Base-by-base conservation (phyloP, 139 green algal genomes). In the Zygnema circumcarinatum region DNA sequence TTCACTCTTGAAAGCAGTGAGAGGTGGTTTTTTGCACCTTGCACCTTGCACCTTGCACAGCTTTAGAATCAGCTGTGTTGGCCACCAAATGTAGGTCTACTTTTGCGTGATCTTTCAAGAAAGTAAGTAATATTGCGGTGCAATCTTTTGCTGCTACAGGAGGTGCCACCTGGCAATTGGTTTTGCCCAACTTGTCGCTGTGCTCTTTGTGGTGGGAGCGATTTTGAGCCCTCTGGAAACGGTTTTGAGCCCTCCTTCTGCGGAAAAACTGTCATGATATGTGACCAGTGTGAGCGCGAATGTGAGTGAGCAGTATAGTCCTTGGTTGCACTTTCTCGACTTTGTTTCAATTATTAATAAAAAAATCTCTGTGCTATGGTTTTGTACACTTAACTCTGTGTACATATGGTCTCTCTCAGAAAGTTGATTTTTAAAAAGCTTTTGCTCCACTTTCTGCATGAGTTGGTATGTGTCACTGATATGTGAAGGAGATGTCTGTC, bases 241-340 rank as follows among this genome's bases (percentile, higher is more conserved):
- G 31, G 92, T 31, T 93, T 91, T 53, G 38, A 42, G n/a, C 33
- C 56, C 0, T 38, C 56, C 3, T 92, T 92, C 35, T 41, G 40
- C 38, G 89, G 86, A 39, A n/a, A 89, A 62, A 89, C 90, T 20
- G 76, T 93, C 2, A 76, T 93, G 21, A 38, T 93, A 32, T 93
- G 90, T 67, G 90, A 93, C 89, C 85, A 93, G 89, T 93, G 90
- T 81, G 88, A 93, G 38, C 76, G 90, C 25, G 90, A 93, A 56
- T 93, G 93, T 86, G 74, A 85, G 84, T 73, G 1, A 67, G 25
- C 22, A 62, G 7, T 78, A 41, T 78, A 25, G 3, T 78, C 36
- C 36, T 11, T 78, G 7, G 69, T 41, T 52, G 7, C 16, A 40
- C 36, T 78, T 78, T 39, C n/a, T n/a, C n/a, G n/a, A n/a, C n/a